Conservation (phyloP, 1,284 basidiomycete species). For the Boletellus dicymbophilus region DNA sequence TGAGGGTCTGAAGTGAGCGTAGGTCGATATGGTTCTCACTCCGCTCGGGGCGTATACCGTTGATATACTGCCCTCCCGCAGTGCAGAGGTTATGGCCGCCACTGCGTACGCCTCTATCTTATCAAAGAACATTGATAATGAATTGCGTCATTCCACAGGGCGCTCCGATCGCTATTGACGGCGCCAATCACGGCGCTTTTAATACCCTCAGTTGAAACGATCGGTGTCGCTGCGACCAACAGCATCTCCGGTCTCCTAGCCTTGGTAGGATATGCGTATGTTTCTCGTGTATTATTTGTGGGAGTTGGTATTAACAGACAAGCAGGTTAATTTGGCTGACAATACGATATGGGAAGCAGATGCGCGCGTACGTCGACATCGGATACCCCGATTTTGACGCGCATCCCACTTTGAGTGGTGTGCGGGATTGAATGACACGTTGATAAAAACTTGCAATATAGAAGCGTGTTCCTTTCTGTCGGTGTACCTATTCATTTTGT, state of each 20-base stretch:
- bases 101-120: slow-evolving; percentile 31
- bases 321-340: slow-evolving; percentile 42
- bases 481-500: too few relatives aligned
- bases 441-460: background rate
- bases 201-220: slow-evolving; percentile 46
- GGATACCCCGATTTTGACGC: slow-evolving; percentile 36
- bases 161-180: slow-evolving; percentile 43
- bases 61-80: slow-evolving; percentile 52
- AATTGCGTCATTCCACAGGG: slow-evolving; percentile 36
- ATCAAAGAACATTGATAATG: too few relatives aligned
- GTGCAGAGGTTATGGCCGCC: slow-evolving; percentile 54
- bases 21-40: slow-evolving; percentile 50
- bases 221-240: slow-evolving; percentile 58
- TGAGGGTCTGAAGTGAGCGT: background rate
- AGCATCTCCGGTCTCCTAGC: slow-evolving; percentile 44
- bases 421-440: background rate
- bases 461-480: too few relatives aligned
- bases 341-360: slow-evolving; percentile 45
- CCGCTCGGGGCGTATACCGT: slow-evolving; percentile 58
- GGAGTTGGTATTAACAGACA: slow-evolving; percentile 1
- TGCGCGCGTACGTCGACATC: slow-evolving; percentile 50
- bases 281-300: background rate
- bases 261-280: slow-evolving; percentile 48
- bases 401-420: background rate
- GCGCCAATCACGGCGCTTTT: slow-evolving; percentile 20